These are phyloP conservation scores for Lolium perenne DNA, from an alignment of 176 grass and related monocot genomes.

Conservation along the genomic window DNA sequence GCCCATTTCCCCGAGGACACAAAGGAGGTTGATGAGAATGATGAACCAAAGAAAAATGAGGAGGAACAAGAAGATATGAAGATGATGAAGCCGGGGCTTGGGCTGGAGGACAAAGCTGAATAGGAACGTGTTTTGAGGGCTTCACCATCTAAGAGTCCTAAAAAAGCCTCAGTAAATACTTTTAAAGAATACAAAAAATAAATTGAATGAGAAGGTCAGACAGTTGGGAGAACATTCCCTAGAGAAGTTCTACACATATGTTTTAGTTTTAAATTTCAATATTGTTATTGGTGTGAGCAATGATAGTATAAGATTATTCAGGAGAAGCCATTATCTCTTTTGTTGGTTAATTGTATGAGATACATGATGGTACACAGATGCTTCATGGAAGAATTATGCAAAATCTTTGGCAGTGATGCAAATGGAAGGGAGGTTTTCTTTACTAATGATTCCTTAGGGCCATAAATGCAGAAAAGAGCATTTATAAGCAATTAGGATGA, in stretches of 20 bases:
- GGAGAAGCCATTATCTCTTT: too few species aligned
- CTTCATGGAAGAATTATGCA: constrained; percentile 58
- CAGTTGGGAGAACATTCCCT: constrained; percentile 34
- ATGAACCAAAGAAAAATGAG: neutral
- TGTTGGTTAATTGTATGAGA: constrained; percentile 5
- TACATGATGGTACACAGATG: constrained; percentile 15
- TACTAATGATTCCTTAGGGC: constrained; percentile 54
- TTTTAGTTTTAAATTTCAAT: constrained; percentile 40
- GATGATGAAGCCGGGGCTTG: constrained; percentile 52
- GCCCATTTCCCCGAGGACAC: constrained; percentile 60
- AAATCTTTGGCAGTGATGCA: constrained; percentile 26
- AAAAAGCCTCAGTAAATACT: constrained; percentile 27
- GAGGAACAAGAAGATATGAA: constrained; percentile 55
- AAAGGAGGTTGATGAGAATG: constrained; percentile 40
- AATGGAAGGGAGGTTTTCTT: constrained; percentile 69
- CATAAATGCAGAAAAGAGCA: constrained; percentile 60
- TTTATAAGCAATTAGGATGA: constrained; percentile 37
- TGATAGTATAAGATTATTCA: constrained; percentile 19
- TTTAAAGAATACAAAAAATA: constrained; percentile 36
- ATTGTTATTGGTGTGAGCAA: constrained; percentile 29
- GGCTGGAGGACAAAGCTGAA: constrained; percentile 45
- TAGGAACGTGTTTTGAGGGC: constrained; percentile 27
- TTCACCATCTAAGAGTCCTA: constrained; percentile 21
- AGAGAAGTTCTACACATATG: constrained; percentile 51
- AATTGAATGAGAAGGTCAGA: neutral